These are phyloP conservation scores for Suzukiozyma palmioleophila DNA, from an alignment of 1,139 yeast species.

Conservation along the genomic window DNA sequence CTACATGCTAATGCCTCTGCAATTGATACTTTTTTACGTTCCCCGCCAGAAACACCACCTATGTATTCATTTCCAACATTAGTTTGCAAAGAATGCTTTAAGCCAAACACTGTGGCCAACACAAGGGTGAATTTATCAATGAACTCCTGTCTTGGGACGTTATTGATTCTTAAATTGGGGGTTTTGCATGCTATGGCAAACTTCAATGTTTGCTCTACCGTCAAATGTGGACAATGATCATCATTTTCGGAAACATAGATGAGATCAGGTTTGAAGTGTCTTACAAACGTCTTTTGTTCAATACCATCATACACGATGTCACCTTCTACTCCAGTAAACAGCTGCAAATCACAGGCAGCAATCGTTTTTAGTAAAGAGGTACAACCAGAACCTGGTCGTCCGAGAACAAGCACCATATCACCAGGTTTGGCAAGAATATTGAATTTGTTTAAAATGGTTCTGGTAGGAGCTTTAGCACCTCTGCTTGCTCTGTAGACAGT, in stretches of 20 bases:
- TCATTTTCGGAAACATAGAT: slow-evolving; percentile 62
- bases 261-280: slow-evolving; percentile 46
- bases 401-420: slow-evolving; percentile 70
- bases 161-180: slow-evolving; percentile 51
- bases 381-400: slow-evolving; percentile 86
- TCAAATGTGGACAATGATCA: slow-evolving; percentile 58
- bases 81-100: slow-evolving; percentile 29
- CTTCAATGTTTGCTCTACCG: slow-evolving; percentile 58
- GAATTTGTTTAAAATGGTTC: slow-evolving; percentile 41
- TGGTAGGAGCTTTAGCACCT: slow-evolving; percentile 19
- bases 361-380: slow-evolving; percentile 71
- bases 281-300: slow-evolving; percentile 44
- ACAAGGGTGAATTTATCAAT: slow-evolving; percentile 45
- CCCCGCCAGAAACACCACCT: slow-evolving; percentile 85
- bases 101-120: slow-evolving; percentile 53
- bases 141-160: slow-evolving; percentile 44
- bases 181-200: slow-evolving; percentile 59
- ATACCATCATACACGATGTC: slow-evolving; percentile 50
- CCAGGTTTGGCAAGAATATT: slow-evolving; percentile 54
- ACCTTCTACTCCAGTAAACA: slow-evolving; percentile 22
- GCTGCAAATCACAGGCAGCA: slow-evolving; percentile 39
- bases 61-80: slow-evolving; percentile 43
- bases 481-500: slow-evolving; percentile 10
- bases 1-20: slow-evolving; percentile 60
- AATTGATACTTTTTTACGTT: slow-evolving; percentile 76